Evolutionary conservation across 305 asterid species (phyloP).

Genomic region (Fraxinus albicans): DNA sequence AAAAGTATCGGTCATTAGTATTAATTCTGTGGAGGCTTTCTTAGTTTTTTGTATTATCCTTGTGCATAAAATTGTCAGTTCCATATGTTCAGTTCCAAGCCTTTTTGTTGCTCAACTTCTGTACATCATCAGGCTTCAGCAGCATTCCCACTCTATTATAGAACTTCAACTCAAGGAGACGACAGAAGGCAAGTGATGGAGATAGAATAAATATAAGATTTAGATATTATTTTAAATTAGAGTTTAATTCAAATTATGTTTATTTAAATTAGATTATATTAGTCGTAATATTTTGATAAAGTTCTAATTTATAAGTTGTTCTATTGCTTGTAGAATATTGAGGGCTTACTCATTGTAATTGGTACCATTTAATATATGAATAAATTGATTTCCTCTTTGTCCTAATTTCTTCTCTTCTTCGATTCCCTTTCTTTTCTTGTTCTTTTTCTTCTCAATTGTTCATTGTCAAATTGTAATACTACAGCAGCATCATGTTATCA

Average conservation of each 20-base stretch:
- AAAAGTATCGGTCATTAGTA: background rate
- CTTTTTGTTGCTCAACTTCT: background rate
- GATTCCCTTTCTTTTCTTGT: background rate
- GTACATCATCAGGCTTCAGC: background rate
- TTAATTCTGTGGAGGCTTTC: background rate
- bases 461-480: background rate
- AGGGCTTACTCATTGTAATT: background rate
- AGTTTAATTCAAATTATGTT: background rate
- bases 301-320: background rate
- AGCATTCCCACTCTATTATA: background rate
- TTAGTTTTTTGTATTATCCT: background rate
- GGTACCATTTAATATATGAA: background rate
- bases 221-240: background rate
- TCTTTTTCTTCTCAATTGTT: background rate
- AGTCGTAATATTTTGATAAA: background rate
- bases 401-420: background rate
- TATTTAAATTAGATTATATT: background rate
- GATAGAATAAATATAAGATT: background rate
- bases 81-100: background rate
- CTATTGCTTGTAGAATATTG: background rate
- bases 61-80: background rate
- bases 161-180: background rate
- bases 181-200: background rate
- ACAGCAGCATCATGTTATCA: background rate
- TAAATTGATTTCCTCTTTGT: background rate